A percentile compares a stretch with the other conserved stretches of the same genome.
These are phyloP conservation scores for Entrophospora sp. DNA, from an alignment of 192 early-diverging fungal genomes.

Conservation along the genomic window DNA sequence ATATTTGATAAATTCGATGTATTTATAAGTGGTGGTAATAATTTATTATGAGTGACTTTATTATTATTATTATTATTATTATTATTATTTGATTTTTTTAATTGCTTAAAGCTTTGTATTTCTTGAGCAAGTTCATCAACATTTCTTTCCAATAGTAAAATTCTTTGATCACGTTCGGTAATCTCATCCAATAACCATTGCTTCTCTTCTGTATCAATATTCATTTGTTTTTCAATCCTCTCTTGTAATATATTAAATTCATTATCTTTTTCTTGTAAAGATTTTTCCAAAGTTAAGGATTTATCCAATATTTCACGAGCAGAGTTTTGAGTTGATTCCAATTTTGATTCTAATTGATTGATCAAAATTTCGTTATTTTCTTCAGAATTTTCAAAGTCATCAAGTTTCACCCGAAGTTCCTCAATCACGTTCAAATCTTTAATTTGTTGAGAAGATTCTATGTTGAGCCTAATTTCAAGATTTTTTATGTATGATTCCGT, in stretches of 20 bases:
- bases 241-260: not conserved
- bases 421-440: no score
- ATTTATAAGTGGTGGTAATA: not conserved
- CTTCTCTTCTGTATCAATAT: not conserved
- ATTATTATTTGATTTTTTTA: not conserved
- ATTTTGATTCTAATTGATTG: no score
- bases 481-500: no score
- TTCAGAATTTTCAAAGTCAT: no score
- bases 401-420: no score
- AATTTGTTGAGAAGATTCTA: conserved; percentile 22
- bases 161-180: not conserved
- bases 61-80: no score
- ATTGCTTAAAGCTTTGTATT: not conserved
- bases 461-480: not conserved
- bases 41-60: no score
- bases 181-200: not conserved
- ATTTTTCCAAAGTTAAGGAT: conserved; percentile 9
- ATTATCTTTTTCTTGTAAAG: conserved; percentile 19
- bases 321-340: not conserved
- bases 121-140: not conserved
- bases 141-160: not conserved
- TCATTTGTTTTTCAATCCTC: not conserved
- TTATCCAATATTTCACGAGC: not conserved
- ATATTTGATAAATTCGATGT: no score
- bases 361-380: no score